A percentile compares a stretch with the other conserved stretches of the same genome.
phyloP scores from a whole-genome alignment of 257 asterid species.

The Catharanthus roseus region DNA sequence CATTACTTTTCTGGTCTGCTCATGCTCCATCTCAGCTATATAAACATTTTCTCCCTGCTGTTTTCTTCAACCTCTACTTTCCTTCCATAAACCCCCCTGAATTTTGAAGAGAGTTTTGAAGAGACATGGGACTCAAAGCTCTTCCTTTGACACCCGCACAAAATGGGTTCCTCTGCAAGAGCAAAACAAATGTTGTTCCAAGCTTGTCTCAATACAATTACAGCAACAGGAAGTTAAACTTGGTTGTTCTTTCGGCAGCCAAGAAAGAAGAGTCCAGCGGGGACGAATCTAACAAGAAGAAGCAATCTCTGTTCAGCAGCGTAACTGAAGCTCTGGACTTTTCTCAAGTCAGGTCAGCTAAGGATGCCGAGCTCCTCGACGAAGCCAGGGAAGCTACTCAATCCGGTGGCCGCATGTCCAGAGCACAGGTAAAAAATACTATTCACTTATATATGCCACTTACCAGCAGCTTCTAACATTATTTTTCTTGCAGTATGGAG shows the following conservation, averaged over 20 bases:
- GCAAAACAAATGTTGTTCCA: conserved; percentile 17
- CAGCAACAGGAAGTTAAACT: conserved; percentile 22
- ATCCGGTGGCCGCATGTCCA: conserved; percentile 73
- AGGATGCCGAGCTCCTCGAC: conserved; percentile 74
- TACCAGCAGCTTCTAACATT: neutral
- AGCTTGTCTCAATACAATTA: conserved; percentile 3
- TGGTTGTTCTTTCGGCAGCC: conserved; percentile 27
- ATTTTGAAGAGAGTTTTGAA: neutral
- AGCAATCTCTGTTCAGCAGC: conserved; percentile 56
- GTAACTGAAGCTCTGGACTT: conserved; percentile 83
- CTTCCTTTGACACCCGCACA: conserved; percentile 51
- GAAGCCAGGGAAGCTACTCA: conserved; percentile 62
- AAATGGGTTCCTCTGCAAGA: conserved; percentile 26
- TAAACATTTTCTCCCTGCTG: neutral
- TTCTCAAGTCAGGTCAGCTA: conserved; percentile 67
- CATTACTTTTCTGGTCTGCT: neutral
- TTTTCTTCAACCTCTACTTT: neutral
- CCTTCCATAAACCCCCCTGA: neutral
- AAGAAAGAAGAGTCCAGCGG: conserved; percentile 32
- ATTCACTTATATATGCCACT: neutral
- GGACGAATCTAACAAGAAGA: conserved; percentile 23
- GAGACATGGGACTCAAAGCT: conserved; percentile 56
- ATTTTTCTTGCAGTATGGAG: conserved; percentile 73
- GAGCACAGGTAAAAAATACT: conserved; percentile 47
- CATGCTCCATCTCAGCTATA: conserved; percentile 13